Percentiles rank a stretch among this genome's conserved stretches.
These are phyloP conservation scores for Taiwanofungus camphoratus DNA, from an alignment of 1,284 basidiomycete species.

Conservation along the genomic window DNA sequence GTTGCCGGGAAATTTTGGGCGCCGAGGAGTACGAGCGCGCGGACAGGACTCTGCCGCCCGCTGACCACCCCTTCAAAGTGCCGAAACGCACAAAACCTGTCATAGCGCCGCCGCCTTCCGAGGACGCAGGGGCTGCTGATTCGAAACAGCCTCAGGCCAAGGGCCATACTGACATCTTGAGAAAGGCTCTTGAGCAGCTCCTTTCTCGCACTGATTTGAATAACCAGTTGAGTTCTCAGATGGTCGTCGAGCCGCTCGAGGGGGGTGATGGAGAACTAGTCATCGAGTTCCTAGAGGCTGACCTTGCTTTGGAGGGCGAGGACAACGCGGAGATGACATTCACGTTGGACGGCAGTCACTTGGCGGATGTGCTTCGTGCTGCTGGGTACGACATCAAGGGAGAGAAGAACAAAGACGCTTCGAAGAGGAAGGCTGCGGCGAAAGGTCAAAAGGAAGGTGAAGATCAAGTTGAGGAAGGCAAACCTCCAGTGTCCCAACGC, in stretches of 20 bases:
- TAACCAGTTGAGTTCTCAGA: constrained; percentile 24
- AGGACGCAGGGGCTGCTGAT: constrained; percentile 6
- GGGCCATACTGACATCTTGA: constrained; percentile 21
- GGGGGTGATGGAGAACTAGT: constrained; percentile 48
- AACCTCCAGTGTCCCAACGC: constrained; percentile 21
- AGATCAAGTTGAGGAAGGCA: constrained; percentile 13
- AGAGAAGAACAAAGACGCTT: constrained; percentile 22
- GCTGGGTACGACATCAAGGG: constrained; percentile 33
- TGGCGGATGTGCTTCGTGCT: constrained; percentile 37
- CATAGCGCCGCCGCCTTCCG: constrained; percentile 33
- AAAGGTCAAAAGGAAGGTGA: constrained; percentile 5
- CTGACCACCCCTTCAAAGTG: constrained; percentile 50
- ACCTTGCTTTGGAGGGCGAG: constrained; percentile 17
- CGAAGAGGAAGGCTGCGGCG: constrained; percentile 18
- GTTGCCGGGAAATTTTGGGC: constrained; percentile 68
- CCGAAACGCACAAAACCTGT: constrained; percentile 40
- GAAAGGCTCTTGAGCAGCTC: constrained; percentile 32
- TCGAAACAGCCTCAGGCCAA: constrained; percentile 10
- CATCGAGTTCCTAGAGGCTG: constrained; percentile 43
- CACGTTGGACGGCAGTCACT: constrained; percentile 25
- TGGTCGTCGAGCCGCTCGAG: constrained; percentile 33
- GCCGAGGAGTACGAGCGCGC: constrained; percentile 25
- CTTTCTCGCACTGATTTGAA: constrained; percentile 33
- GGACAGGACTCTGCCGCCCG: constrained; percentile 37
- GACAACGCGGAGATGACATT: constrained; percentile 22